Percentiles rank a stretch among this genome's conserved stretches.
Conservation (phyloP, 225 moss, liverwort and hornwort species). For the Marchantia polymorpha region DNA sequence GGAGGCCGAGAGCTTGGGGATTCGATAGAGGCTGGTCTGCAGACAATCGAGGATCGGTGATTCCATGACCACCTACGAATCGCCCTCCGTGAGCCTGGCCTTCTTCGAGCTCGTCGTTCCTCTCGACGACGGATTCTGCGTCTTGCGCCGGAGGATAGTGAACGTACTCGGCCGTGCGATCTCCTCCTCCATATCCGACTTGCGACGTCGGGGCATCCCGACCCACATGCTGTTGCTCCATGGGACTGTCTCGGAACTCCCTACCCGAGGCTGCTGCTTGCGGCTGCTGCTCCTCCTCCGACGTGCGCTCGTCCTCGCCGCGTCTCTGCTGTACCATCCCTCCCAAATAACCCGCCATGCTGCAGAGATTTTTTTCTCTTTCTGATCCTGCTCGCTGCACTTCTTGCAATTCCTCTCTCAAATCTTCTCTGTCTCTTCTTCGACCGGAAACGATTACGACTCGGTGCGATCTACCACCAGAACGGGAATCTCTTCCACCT, state of each 20-base stretch:
- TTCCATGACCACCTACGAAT: neutral
- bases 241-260: neutral
- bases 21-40: neutral
- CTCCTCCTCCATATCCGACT: slow-evolving; percentile 15
- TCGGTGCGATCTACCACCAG: too few species aligned
- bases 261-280: too few species aligned
- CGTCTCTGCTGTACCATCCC: neutral
- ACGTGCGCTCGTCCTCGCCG: neutral
- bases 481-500: too few species aligned
- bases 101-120: neutral
- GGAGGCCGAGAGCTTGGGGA: too few species aligned
- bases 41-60: neutral
- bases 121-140: neutral
- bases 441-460: too few species aligned
- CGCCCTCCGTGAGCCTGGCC: neutral
- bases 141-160: neutral
- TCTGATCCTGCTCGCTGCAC: neutral
- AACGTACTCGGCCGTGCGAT: neutral
- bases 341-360: slow-evolving; percentile 3
- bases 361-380: neutral
- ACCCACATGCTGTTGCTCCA: neutral
- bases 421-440: neutral
- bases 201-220: slow-evolving; percentile 16
- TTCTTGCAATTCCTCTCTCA: neutral
- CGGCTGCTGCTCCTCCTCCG: neutral